A percentile compares a stretch with the other conserved stretches of the same genome.
Evolutionary conservation across 2,329 filamentous ascomycete genomes (phyloP).

Genomic region (Monilinia fructicola): DNA sequence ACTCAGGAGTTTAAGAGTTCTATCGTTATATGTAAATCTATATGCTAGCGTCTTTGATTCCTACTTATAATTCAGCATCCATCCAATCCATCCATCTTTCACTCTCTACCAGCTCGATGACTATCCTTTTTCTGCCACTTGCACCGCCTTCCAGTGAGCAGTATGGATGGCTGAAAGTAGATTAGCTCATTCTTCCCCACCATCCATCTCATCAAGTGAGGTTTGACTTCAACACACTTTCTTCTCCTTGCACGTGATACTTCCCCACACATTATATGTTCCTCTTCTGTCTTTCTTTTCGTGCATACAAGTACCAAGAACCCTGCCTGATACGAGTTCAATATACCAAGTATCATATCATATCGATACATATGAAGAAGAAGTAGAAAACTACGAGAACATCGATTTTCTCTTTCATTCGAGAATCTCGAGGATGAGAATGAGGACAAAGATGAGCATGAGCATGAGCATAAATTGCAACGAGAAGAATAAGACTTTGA

Average conservation of each 20-base stretch:
- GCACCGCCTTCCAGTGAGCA: too few relatives aligned
- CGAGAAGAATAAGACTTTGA: background rate
- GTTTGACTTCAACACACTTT: background rate
- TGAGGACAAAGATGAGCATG: background rate
- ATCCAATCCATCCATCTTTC: too few relatives aligned
- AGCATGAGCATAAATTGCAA: background rate
- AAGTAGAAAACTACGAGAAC: conserved; percentile 3
- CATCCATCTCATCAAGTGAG: background rate
- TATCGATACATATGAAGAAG: conserved; percentile 8
- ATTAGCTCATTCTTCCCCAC: background rate
- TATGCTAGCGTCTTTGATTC: background rate
- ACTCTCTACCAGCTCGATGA: too few relatives aligned
- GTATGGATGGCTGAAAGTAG: background rate
- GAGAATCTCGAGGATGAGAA: background rate
- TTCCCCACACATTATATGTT: too few relatives aligned
- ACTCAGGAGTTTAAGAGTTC: too few relatives aligned
- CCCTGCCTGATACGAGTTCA: too few relatives aligned
- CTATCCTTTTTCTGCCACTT: background rate
- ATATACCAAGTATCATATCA: too few relatives aligned
- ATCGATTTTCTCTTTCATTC: background rate
- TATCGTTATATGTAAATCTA: background rate
- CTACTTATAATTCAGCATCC: too few relatives aligned
- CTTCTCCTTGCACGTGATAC: too few relatives aligned
- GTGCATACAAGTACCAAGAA: too few relatives aligned
- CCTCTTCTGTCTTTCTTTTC: too few relatives aligned